Percentiles rank a stretch among this genome's conserved stretches.
Evolutionary conservation across 345 rosid genomes (phyloP).

Genomic region (Aurinia saxatilis): DNA sequence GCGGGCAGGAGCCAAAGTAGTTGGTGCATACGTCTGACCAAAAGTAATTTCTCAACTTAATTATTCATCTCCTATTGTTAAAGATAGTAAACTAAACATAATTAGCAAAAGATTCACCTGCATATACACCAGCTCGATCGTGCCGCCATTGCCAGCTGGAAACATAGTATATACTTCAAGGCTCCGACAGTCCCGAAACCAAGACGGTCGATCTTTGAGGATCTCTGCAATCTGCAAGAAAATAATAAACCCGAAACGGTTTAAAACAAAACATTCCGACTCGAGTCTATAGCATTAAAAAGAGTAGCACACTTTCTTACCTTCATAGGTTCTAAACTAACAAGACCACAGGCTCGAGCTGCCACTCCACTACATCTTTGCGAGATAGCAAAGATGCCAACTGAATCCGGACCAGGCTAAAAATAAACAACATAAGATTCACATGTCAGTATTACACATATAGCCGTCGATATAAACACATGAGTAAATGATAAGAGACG

Average conservation of each 20-base stretch:
- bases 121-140: constrained; percentile 86
- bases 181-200: constrained; percentile 99
- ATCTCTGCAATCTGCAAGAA: constrained; percentile 83
- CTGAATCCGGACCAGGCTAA: constrained; percentile 99
- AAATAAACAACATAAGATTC: background rate
- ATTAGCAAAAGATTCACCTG: constrained; percentile 48
- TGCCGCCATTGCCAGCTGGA: constrained; percentile 92
- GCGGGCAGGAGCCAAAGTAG: constrained; percentile 96
- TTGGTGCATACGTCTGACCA: constrained; percentile 82
- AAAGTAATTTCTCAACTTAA: constrained; percentile 8
- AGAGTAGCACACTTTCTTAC: constrained; percentile 22
- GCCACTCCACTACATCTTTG: constrained; percentile 99
- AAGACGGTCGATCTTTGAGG: constrained; percentile 93
- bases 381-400: constrained; percentile 99
- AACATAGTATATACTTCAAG: constrained; percentile 95
- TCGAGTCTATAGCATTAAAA: background rate
- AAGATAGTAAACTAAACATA: background rate
- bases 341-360: constrained; percentile 99
- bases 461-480: background rate
- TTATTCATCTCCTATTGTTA: background rate
- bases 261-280: background rate
- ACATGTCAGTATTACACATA: background rate
- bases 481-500: background rate
- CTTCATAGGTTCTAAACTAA: constrained; percentile 93
- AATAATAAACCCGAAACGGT: background rate